phyloP scores from a whole-genome alignment of 2,329 filamentous ascomycete species.

The Diaporthe longicolla region DNA sequence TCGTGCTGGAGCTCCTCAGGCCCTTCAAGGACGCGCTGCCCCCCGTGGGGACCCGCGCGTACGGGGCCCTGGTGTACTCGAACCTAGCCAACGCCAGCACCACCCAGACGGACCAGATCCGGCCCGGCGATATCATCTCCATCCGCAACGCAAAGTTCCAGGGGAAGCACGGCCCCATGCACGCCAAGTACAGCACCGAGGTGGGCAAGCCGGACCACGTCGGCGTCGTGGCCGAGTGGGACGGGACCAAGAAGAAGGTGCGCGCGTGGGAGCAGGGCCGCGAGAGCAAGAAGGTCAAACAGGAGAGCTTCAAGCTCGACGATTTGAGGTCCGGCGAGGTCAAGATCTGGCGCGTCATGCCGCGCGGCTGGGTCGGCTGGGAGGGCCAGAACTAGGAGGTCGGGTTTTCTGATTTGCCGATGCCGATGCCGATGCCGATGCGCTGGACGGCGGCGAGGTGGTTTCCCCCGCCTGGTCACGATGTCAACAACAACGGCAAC shows the following conservation, averaged over 20 bases:
- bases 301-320: constrained; percentile 94
- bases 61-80: constrained; percentile 92
- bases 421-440: constrained; percentile 38
- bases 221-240: constrained; percentile 94
- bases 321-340: constrained; percentile 95
- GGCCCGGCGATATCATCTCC: constrained; percentile 89
- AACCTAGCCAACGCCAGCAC: constrained; percentile 96
- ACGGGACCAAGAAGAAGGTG: constrained; percentile 98
- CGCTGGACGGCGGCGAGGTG: not conserved
- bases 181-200: constrained; percentile 91
- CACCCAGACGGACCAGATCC: constrained; percentile 91
- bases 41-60: constrained; percentile 90
- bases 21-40: constrained; percentile 80
- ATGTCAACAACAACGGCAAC: not conserved
- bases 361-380: constrained; percentile 93
- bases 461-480: no score
- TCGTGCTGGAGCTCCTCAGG: constrained; percentile 84
- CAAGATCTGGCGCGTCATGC: constrained; percentile 97
- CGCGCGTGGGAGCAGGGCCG: constrained; percentile 94
- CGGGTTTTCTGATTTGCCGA: constrained; percentile 17
- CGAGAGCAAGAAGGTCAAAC: constrained; percentile 92
- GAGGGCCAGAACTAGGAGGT: constrained; percentile 69
- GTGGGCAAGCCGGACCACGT: constrained; percentile 93
- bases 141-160: constrained; percentile 95
- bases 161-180: constrained; percentile 94